Evolutionary conservation across 2,329 filamentous ascomycete genomes (phyloP), one percentile per base, ranked within the genome.

Genomic region (Pseudogymnoascus sp.): DNA sequence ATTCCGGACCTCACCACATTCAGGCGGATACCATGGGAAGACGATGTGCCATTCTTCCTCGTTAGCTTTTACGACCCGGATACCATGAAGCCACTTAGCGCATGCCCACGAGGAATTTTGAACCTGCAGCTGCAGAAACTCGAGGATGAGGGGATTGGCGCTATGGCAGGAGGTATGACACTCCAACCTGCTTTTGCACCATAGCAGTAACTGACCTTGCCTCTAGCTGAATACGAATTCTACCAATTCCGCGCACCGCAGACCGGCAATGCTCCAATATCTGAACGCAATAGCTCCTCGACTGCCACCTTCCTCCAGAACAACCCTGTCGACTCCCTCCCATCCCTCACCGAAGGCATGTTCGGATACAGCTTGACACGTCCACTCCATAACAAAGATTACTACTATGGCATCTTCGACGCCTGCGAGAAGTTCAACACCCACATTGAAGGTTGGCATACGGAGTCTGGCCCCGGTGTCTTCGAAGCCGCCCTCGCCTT

Each of bases 401-500:
- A 93, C 76, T 97, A 89, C 76, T 96, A 96, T 72, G 85, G 88
- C 50, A 83, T 96, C 58, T 96, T 90, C 74, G 84, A 95, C 65
- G 83, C 87, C 0, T 95, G 91, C 76, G 80, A 82, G 66, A 79
- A 84, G 63, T 96, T 96, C 76, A 78, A 81, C 39, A 94, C 90
- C 70, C 82, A 88, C 65, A 89, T 97, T 57, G 92, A 97, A 73
- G 91, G 92, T 50, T 97, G 92, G 92, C 92, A 97, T 76, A 96
- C 92, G 7, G 92, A 97, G 76, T 92, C 88, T 66, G 92, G 92
- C 0, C 92, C 92, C 0, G 92, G 92, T 47, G 94, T 99, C 3
- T 97, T 93, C 72, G 94, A 99, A 77, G 94, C 94, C 11, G 91
- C 94, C 15, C 82, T 99, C 58, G 89, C 96, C 72, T 97, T 95